Evolutionary conservation across 352 stramenopile genomes (phyloP).

Genomic region (Globisporangium lucens): DNA sequence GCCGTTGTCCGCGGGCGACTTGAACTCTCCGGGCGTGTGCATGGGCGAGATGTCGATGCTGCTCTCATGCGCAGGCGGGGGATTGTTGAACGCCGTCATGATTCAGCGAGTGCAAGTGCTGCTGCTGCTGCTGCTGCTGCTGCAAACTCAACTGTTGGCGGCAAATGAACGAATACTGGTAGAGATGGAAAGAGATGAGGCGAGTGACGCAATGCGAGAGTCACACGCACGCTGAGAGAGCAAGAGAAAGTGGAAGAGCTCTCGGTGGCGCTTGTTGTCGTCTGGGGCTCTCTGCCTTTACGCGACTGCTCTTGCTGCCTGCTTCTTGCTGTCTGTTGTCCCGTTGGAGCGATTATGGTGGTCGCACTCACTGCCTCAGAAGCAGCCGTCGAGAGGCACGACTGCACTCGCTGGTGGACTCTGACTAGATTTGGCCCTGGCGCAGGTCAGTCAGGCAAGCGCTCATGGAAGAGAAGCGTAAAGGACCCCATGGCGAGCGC

Average conservation of each 20-base stretch:
- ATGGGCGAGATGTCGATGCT: constrained; percentile 19
- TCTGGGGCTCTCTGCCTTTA: neutral
- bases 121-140: neutral
- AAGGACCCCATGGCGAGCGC: neutral
- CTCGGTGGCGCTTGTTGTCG: neutral
- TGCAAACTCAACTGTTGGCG: neutral
- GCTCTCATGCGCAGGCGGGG: neutral
- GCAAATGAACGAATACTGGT: neutral
- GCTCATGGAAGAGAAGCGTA: constrained; percentile 1
- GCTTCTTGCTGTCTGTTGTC: neutral
- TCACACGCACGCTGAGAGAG: neutral
- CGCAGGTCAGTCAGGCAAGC: neutral
- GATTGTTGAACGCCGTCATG: constrained; percentile 18
- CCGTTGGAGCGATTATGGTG: constrained; percentile 7
- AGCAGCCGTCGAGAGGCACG: neutral
- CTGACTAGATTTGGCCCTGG: constrained; percentile 7
- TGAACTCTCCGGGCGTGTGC: constrained; percentile 38
- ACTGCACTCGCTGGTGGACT: neutral
- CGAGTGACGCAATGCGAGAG: constrained; percentile 6
- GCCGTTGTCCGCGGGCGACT: constrained; percentile 38
- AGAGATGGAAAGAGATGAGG: neutral
- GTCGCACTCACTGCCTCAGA: neutral
- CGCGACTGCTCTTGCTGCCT: too few relatives aligned
- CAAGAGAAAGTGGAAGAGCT: neutral
- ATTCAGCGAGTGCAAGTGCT: neutral